phyloP scores from a whole-genome alignment of 768 basidiomycete genomes.

The Mycena belliarum region DNA sequence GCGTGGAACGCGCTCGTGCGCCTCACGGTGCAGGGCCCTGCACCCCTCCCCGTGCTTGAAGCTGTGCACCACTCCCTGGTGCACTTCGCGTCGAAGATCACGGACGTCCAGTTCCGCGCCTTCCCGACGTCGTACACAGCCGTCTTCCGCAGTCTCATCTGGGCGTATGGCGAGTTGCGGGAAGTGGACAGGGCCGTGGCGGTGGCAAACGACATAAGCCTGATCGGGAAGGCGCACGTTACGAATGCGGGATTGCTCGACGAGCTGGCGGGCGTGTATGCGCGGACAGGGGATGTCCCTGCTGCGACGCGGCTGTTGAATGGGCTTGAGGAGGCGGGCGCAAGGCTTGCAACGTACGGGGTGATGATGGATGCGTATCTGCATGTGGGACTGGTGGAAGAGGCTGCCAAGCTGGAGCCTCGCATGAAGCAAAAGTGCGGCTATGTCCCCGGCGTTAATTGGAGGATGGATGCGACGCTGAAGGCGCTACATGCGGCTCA shows the following conservation, averaged over 20 bases:
- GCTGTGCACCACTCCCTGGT: slow-evolving; percentile 5
- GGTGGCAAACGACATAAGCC: not conserved
- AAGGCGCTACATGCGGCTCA: slow-evolving; percentile 3
- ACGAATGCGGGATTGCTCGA: slow-evolving; percentile 2
- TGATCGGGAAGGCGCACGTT: slow-evolving; percentile 9
- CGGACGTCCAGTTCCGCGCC: slow-evolving; percentile 10
- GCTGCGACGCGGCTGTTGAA: slow-evolving; percentile 7
- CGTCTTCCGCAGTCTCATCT: slow-evolving; percentile 16
- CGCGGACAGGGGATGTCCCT: slow-evolving; percentile 3
- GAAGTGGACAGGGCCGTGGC: slow-evolving; percentile 3
- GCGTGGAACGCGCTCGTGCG: slow-evolving; percentile 21
- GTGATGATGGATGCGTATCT: slow-evolving; percentile 20
- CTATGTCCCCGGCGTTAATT: slow-evolving; percentile 12
- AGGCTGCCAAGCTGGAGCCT: slow-evolving; percentile 6
- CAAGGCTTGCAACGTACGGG: slow-evolving; percentile 15
- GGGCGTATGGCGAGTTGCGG: slow-evolving; percentile 11
- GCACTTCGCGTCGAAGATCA: slow-evolving; percentile 12
- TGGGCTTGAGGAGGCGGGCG: slow-evolving; percentile 6
- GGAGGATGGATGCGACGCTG: slow-evolving; percentile 15
- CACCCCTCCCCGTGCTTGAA: not conserved
- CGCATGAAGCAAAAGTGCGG: slow-evolving; percentile 16
- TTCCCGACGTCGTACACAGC: slow-evolving; percentile 20
- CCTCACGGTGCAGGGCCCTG: slow-evolving; percentile 1
- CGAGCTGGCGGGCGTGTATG: slow-evolving; percentile 16
- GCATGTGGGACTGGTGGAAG: not conserved